Evolutionary conservation across 1,284 basidiomycete genomes (phyloP).

Genomic region (Tilletia indica): DNA sequence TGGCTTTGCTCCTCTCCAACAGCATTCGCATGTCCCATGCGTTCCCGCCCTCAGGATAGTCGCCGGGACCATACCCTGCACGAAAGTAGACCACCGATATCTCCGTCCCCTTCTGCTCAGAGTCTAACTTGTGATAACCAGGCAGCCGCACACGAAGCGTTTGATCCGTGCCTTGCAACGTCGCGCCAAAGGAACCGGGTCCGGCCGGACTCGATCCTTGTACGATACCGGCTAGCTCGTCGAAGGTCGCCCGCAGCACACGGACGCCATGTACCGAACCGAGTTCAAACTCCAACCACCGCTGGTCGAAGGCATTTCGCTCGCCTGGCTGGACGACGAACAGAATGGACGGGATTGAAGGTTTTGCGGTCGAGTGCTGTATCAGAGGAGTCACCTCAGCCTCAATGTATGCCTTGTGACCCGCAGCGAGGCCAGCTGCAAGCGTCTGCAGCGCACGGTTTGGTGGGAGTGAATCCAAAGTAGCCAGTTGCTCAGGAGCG

Average conservation of each 20-base stretch:
- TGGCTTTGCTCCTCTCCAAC: slow-evolving; percentile 76
- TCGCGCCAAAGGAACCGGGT: background rate
- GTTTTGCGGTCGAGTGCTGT: slow-evolving; percentile 17
- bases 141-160: slow-evolving; percentile 26
- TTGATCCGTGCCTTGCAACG: slow-evolving; percentile 26
- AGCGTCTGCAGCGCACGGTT: slow-evolving; percentile 75
- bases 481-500: background rate
- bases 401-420: slow-evolving; percentile 71
- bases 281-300: slow-evolving; percentile 80
- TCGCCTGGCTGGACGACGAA: slow-evolving; percentile 87
- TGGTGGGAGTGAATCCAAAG: slow-evolving; percentile 61
- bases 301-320: slow-evolving; percentile 94
- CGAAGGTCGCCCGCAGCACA: slow-evolving; percentile 38
- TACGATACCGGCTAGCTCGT: slow-evolving; percentile 27
- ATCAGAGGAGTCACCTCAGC: slow-evolving; percentile 28
- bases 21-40: slow-evolving; percentile 71
- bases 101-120: slow-evolving; percentile 59
- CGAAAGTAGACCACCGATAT: slow-evolving; percentile 84
- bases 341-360: slow-evolving; percentile 62
- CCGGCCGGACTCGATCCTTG: background rate
- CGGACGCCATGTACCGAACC: slow-evolving; percentile 62
- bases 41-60: slow-evolving; percentile 64
- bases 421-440: slow-evolving; percentile 73
- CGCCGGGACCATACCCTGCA: slow-evolving; percentile 79
- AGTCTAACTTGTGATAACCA: slow-evolving; percentile 17